Evolutionary conservation across 768 basidiomycete genomes (phyloP), one percentile per base, ranked within the genome.

Genomic region (Leucosporidium yakuticum): DNA sequence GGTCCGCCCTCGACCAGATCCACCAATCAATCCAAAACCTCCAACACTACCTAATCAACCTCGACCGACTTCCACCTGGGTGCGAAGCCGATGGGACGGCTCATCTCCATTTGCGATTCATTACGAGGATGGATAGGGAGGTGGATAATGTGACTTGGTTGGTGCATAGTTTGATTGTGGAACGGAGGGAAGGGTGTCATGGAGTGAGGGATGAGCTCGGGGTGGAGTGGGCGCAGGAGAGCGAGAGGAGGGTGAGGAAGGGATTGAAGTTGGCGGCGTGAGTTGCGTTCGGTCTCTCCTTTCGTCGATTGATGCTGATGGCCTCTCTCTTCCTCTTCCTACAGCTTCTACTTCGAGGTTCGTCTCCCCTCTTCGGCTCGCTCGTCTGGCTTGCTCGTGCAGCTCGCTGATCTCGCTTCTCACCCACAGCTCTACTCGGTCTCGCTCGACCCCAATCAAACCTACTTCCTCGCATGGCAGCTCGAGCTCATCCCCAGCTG

Each of bases 401-500:
- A 44, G 39, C 34, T 44, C 39, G 39, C 39, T 44, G 39, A 44
- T 15, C 39, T 44, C 34, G 6, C 17, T 3, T 15, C 14, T 15
- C 14, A 2, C 39, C 39, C 17, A 7, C 39, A 44, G 39, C 39
- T 44, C 39, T 44, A 44, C 14, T 44, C 39, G 39, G 39, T 32
- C 4, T 19, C 25, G 20, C 36, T 29, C n/a, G 59, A 60, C 32
- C 59, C 19, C 2, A 39, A 60, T 47, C 34, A 61, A 49, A 50
- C 47, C 11, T 61, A 64, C 54, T 63, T 64, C 34, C 63, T 69
- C 54, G 23, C 56, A 20, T 69, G 51, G 53, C 60, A 64, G 44
- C 68, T 69, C 48, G 68, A 69, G 49, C 34, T 69, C 59, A 21
- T 69, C 19, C 68, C 63, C 7, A 69, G 57, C 48, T 69, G 68